phyloP scores from a whole-genome alignment of 2,329 filamentous ascomycete genomes.

The Colletotrichum simmondsii region DNA sequence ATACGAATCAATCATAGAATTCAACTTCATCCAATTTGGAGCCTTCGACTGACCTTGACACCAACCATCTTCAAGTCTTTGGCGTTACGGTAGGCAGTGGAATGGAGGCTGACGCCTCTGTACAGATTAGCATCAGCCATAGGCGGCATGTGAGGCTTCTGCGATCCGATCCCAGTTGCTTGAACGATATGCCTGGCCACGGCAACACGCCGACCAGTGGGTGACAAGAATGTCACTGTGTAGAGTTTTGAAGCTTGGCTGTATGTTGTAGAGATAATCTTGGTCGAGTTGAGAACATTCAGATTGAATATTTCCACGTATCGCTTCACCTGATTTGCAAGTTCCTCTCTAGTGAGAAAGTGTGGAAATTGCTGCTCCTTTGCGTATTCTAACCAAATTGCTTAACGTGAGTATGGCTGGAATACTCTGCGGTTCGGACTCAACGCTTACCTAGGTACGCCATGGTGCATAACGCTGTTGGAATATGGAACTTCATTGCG shows the following conservation, averaged over 20 bases:
- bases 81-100: not conserved
- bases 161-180: conserved; percentile 39
- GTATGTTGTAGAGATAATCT: conserved; percentile 41
- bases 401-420: not conserved
- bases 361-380: conserved; percentile 23
- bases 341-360: conserved; percentile 39
- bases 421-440: not conserved
- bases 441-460: conserved; percentile 44
- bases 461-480: conserved; percentile 46
- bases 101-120: conserved; percentile 5
- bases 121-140: conserved; percentile 29
- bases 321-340: conserved; percentile 38
- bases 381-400: not conserved
- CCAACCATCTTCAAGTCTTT: not conserved
- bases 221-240: conserved; percentile 39
- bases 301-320: conserved; percentile 44
- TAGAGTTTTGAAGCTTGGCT: conserved; percentile 38
- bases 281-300: conserved; percentile 40
- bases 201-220: conserved; percentile 11
- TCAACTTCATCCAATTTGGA: not conserved
- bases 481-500: conserved; percentile 49
- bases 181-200: conserved; percentile 41
- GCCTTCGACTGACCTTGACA: not conserved
- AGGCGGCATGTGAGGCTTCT: conserved; percentile 38
- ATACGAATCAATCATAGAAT: not conserved